Percentiles rank a stretch among this genome's conserved stretches.
Conservation (phyloP, 148 eudicot species). For the Vaccinium corymbosum region DNA sequence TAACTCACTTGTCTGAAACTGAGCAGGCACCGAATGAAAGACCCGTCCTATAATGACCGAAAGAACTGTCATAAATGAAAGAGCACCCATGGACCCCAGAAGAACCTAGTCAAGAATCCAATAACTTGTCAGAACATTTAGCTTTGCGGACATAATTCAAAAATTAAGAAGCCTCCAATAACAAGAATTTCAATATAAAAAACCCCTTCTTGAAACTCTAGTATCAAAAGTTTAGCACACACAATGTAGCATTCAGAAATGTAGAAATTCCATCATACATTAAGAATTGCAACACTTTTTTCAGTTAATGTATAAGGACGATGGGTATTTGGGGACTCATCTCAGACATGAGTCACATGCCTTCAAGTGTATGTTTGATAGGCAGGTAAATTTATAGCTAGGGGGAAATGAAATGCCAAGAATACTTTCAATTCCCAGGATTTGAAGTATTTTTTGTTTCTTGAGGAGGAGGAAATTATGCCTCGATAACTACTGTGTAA, state of each 20-base stretch:
- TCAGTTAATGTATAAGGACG: background rate
- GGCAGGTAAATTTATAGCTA: background rate
- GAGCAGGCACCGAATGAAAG: slow-evolving; percentile 97
- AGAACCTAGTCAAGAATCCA: slow-evolving; percentile 58
- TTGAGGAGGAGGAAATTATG: background rate
- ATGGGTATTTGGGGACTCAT: background rate
- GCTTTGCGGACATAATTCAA: background rate
- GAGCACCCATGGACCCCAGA: slow-evolving; percentile 95
- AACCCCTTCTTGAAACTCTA: background rate
- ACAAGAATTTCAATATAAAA: background rate
- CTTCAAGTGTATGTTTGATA: background rate
- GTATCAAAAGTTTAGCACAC: background rate
- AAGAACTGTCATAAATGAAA: slow-evolving; percentile 73
- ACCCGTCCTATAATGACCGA: slow-evolving; percentile 82
- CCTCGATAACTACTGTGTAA: background rate
- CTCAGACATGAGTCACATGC: background rate
- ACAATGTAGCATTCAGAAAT: background rate
- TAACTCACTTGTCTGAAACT: slow-evolving; percentile 92
- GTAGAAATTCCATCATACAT: background rate
- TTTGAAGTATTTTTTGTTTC: background rate
- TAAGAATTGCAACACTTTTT: background rate
- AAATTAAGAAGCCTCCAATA: background rate
- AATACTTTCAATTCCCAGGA: background rate
- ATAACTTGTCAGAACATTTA: slow-evolving; percentile 10
- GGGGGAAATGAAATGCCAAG: background rate